phyloP scores from a whole-genome alignment of 106 monocot species.

The Agapanthus africanus region DNA sequence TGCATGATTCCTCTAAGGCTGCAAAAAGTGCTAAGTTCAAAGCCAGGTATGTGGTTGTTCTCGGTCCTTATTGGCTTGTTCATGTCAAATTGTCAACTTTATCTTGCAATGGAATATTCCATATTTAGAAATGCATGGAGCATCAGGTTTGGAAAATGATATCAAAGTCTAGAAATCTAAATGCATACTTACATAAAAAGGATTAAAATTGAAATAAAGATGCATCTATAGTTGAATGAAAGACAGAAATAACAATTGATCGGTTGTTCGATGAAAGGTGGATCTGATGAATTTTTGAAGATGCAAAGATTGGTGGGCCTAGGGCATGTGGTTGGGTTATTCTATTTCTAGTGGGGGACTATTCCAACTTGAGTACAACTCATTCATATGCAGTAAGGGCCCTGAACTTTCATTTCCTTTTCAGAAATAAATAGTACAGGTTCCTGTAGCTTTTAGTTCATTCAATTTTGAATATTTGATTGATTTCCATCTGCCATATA shows the following conservation, averaged over 20 bases:
- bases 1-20: not conserved
- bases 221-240: too few species aligned
- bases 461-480: not conserved
- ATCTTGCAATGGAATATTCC: not conserved
- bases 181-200: too few species aligned
- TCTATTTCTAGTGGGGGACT: constrained; percentile 2
- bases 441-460: constrained; percentile 12
- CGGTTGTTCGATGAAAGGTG: not conserved
- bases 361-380: not conserved
- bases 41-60: not conserved
- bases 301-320: constrained; percentile 2
- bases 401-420: constrained; percentile 7
- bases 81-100: too few species aligned
- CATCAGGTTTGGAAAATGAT: too few species aligned
- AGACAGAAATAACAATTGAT: too few species aligned
- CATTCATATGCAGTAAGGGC: not conserved
- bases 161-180: too few species aligned
- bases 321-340: constrained; percentile 3
- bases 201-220: too few species aligned
- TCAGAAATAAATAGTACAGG: constrained; percentile 8
- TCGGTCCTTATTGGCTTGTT: too few species aligned
- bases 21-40: not conserved
- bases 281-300: not conserved
- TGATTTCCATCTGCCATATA: not conserved
- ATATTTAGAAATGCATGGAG: too few species aligned